Conservation (phyloP, 306 rosid genomes). For the Elaeagnus macrophylla region DNA sequence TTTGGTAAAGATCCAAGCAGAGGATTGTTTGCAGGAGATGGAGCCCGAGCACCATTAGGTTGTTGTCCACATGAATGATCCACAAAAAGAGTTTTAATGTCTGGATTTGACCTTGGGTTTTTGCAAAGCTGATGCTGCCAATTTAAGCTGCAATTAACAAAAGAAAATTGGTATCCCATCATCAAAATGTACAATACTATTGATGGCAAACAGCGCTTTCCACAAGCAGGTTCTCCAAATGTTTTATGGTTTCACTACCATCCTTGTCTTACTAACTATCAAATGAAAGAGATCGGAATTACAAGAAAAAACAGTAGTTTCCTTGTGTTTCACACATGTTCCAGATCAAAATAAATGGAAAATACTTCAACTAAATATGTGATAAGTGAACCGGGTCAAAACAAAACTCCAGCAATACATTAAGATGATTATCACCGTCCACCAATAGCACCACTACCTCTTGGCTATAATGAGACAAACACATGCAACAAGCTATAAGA, state of each 20-base stretch:
- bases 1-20: constrained; percentile 81
- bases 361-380: too few species aligned
- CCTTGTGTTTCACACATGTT: too few species aligned
- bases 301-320: too few species aligned
- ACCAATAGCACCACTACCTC: constrained; percentile 3
- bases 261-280: too few species aligned
- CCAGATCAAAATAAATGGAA: too few species aligned
- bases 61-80: constrained; percentile 99
- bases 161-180: constrained; percentile 6
- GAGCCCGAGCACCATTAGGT: constrained; percentile 95
- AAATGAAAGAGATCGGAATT: too few species aligned
- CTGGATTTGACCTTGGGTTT: constrained; percentile 97
- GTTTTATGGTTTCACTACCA: too few species aligned
- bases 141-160: constrained; percentile 65
- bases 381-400: too few species aligned
- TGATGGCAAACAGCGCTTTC: too few species aligned
- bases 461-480: constrained; percentile 7
- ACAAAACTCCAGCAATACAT: too few species aligned
- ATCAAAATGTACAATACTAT: not conserved
- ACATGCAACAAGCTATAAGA: not conserved
- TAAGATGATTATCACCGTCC: too few species aligned
- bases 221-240: too few species aligned
- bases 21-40: constrained; percentile 90
- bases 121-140: constrained; percentile 99
- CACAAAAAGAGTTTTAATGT: constrained; percentile 95